Conservation (phyloP, 495 filamentous ascomycete species). For the Neurospora sublineolata region DNA sequence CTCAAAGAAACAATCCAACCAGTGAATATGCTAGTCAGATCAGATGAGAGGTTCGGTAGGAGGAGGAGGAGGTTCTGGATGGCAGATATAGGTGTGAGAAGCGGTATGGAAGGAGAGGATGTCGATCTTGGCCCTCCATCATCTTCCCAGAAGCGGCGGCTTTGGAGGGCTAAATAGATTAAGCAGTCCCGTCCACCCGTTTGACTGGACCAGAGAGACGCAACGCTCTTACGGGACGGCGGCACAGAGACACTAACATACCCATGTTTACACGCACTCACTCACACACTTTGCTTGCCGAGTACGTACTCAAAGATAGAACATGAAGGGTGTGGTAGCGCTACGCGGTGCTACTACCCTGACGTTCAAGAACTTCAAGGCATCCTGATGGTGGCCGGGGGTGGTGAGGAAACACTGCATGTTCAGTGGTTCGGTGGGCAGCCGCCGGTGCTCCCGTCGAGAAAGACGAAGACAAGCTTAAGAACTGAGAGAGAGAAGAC, state of each 20-base stretch:
- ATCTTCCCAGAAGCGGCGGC: not conserved
- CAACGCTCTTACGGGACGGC: not conserved
- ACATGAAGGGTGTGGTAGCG: slow-evolving; percentile 2
- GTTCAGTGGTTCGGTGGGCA: slow-evolving; percentile 9
- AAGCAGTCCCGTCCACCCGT: not conserved
- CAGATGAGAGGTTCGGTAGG: slow-evolving; percentile 13
- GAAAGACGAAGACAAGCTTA: not conserved
- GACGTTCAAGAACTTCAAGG: not conserved
- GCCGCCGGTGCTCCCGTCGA: slow-evolving; percentile 8
- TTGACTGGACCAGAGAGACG: not conserved
- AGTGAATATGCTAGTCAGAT: not conserved
- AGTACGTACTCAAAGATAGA: slow-evolving; percentile 2
- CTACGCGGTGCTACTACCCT: not conserved
- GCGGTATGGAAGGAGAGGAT: not conserved
- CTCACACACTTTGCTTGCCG: slow-evolving; percentile 1
- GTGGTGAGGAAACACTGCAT: not conserved
- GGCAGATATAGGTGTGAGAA: slow-evolving; percentile 3
- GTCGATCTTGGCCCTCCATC: not conserved
- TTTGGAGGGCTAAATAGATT: not conserved
- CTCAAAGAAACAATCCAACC: slow-evolving; percentile 5
- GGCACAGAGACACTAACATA: not conserved
- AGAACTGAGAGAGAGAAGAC: not conserved
- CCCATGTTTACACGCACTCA: not conserved
- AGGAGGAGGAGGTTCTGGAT: slow-evolving; percentile 22
- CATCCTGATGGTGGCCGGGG: not conserved